Evolutionary conservation across 2,329 filamentous ascomycete species (phyloP).

Genomic region (Capronia epimyces): DNA sequence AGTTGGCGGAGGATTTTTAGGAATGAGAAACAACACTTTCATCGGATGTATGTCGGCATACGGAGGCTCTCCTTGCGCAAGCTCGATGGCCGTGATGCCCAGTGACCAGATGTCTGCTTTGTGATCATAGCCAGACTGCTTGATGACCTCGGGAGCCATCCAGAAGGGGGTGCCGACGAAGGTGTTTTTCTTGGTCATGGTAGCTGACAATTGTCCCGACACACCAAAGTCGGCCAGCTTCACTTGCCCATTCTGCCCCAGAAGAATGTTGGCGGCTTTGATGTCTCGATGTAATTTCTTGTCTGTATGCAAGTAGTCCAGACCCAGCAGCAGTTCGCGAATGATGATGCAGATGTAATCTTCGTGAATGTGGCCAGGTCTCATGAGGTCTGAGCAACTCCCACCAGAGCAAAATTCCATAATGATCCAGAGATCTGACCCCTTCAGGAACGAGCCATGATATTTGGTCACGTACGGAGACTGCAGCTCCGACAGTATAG

Average conservation of each 20-base stretch:
- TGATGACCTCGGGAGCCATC: conserved; percentile 99
- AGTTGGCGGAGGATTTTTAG: conserved; percentile 82
- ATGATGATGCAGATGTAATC: conserved; percentile 97
- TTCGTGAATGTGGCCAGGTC: conserved; percentile 83
- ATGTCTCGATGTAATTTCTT: conserved; percentile 96
- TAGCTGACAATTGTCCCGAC: conserved; percentile 89
- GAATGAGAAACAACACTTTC: conserved; percentile 95
- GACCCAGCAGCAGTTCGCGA: conserved; percentile 76
- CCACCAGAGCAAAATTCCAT: conserved; percentile 99
- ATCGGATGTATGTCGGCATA: conserved; percentile 97
- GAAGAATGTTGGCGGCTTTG: conserved; percentile 91
- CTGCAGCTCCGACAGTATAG: conserved; percentile 90
- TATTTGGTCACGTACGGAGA: conserved; percentile 97
- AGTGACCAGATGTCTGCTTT: conserved; percentile 98
- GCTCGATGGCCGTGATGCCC: conserved; percentile 86
- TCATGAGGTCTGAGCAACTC: conserved; percentile 93
- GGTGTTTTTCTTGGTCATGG: conserved; percentile 99
- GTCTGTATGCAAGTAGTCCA: conserved; percentile 90
- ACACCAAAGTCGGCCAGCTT: conserved; percentile 97
- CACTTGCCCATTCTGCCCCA: conserved; percentile 86
- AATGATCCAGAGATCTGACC: conserved; percentile 96
- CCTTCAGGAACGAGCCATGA: conserved; percentile 93
- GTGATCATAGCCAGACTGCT: conserved; percentile 95
- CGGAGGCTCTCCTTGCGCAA: conserved; percentile 86
- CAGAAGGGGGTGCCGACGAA: conserved; percentile 98